phyloP scores from a whole-genome alignment of 768 basidiomycete species.

The Psilocybe tampanensis region DNA sequence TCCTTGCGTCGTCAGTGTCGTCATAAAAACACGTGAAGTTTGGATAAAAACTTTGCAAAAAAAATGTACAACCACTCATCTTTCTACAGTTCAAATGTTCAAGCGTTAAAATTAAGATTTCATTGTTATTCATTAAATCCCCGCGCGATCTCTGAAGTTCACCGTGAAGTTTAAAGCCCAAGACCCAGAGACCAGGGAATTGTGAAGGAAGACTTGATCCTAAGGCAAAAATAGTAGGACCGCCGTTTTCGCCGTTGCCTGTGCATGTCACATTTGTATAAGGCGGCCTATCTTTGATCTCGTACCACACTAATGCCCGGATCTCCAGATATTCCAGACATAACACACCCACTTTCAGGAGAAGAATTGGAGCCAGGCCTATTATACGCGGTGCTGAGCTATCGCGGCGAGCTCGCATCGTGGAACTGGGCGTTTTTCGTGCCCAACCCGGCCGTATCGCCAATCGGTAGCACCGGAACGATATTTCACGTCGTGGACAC shows the following conservation, averaged over 20 bases:
- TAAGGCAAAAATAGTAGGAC: neutral
- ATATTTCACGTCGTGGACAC: constrained; percentile 44
- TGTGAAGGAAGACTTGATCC: too few relatives aligned
- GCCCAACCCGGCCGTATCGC: constrained; percentile 37
- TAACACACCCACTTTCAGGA: constrained; percentile 24
- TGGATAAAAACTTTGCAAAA: too few relatives aligned
- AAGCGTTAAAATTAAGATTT: too few relatives aligned
- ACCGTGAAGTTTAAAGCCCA: too few relatives aligned
- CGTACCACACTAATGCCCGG: neutral
- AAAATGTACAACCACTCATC: too few relatives aligned
- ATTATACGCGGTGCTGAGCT: constrained; percentile 48
- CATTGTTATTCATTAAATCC: too few relatives aligned
- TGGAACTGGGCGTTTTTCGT: constrained; percentile 57
- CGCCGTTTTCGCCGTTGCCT: neutral
- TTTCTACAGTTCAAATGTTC: too few relatives aligned
- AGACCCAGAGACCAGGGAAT: too few relatives aligned
- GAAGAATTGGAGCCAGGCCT: constrained; percentile 40
- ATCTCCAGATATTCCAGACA: constrained; percentile 9
- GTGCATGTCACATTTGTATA: neutral
- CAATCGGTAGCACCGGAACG: constrained; percentile 45
- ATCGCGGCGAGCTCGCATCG: constrained; percentile 46
- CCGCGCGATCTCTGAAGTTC: too few relatives aligned
- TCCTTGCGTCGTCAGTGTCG: too few relatives aligned
- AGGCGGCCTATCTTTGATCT: neutral
- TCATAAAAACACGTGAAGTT: too few relatives aligned